Evolutionary conservation across 2,329 filamentous ascomycete genomes (phyloP), one percentile per base, ranked within the genome.

Genomic region (Ophiostoma quercus): DNA sequence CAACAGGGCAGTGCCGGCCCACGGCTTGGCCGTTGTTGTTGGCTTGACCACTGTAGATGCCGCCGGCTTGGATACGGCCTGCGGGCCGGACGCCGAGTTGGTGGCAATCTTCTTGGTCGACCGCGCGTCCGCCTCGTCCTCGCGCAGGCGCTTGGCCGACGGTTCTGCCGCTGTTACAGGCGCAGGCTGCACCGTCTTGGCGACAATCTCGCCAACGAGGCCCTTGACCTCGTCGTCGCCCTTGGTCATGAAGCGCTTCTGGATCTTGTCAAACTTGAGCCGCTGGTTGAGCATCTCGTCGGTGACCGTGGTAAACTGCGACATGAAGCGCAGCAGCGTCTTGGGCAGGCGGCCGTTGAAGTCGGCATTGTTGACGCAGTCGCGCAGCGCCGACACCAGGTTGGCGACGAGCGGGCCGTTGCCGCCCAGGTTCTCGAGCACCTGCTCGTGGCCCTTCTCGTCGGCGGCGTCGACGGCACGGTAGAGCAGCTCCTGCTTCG

Each of bases 211-310:
- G 47, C 84, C 82, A 4, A 90, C 85, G 66, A 89, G 79, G 4
- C 83, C 83, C 74, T 89, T 89, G 66, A 87, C 85, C 68, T 89
- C 85, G 0, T 85, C 83, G 74, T 91, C 88, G 34, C 87, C 89
- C 74, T 87, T 88, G 75, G 86, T 88, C 71, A 83, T 84, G 75
- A 90, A 86, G 9, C 86, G 84, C 72, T 86, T 86, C 57, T 88
- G 83, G 19, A 91, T 84, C 69, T 85, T 87, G 70, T 87, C 84
- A 70, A 92, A 85, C 75, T 90, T 90, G 57, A 87, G 85, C 71
- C 85, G 88, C 73, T 88, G 85, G 60, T 88, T 79, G 47, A 87
- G 77, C 63, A 83, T 82, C 71, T 84, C 87, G 73, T 84, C 84
- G 71, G 88, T 89, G 51, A 85, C 83, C 71, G 88, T 89, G 47